These are phyloP conservation scores for Backusella luteola DNA, from an alignment of 192 early-diverging fungal species.

Conservation along the genomic window DNA sequence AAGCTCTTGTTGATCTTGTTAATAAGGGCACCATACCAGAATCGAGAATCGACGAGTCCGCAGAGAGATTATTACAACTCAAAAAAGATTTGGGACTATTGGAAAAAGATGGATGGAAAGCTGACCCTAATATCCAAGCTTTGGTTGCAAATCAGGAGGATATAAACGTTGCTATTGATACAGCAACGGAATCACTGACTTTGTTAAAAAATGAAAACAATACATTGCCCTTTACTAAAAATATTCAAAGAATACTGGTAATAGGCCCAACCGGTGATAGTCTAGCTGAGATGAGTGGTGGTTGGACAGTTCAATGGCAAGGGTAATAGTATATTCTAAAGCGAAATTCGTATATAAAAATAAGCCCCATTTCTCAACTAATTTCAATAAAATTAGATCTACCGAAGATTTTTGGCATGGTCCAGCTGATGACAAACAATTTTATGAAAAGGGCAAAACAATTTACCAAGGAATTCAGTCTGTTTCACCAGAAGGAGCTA, in stretches of 20 bases:
- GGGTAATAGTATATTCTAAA: conserved; percentile 24
- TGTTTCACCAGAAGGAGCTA: conserved; percentile 22
- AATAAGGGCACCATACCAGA: conserved; percentile 33
- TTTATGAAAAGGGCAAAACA: conserved; percentile 36
- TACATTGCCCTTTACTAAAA: conserved; percentile 44
- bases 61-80: conserved; percentile 55
- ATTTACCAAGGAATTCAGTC: conserved; percentile 33
- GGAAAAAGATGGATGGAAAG: conserved; percentile 34
- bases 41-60: conserved; percentile 49
- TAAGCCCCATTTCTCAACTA: background rate
- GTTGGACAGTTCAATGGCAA: conserved; percentile 66
- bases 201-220: conserved; percentile 53
- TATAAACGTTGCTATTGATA: conserved; percentile 44
- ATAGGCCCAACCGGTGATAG: conserved; percentile 59
- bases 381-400: background rate
- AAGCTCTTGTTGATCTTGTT: conserved; percentile 39
- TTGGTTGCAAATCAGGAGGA: conserved; percentile 52
- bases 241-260: conserved; percentile 45
- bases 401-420: conserved; percentile 39
- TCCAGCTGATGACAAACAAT: conserved; percentile 45
- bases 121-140: conserved; percentile 32
- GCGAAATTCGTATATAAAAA: background rate
- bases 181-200: conserved; percentile 55
- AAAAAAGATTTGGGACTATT: conserved; percentile 69
- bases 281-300: conserved; percentile 52